These are phyloP conservation scores for Myxozyma neotropica DNA, from an alignment of 805 yeast genomes.

Conservation along the genomic window DNA sequence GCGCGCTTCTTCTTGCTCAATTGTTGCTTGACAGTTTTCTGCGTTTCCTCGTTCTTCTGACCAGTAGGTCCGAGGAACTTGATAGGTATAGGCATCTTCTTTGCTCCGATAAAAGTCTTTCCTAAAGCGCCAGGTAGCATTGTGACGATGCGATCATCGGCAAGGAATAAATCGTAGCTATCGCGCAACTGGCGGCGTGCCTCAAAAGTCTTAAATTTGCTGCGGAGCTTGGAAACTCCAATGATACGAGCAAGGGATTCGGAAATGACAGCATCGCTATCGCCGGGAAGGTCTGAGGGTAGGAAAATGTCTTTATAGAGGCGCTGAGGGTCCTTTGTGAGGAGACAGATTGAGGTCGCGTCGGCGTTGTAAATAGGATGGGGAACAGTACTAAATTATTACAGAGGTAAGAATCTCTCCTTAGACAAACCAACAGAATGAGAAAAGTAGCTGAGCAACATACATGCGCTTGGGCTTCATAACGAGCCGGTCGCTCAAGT, in stretches of 20 bases:
- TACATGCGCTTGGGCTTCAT: conserved; percentile 47
- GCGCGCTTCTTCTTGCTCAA: conserved; percentile 25
- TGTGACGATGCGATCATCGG: conserved; percentile 80
- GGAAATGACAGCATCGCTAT: conserved; percentile 32
- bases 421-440: not conserved
- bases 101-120: conserved; percentile 66
- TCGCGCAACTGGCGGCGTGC: conserved; percentile 73
- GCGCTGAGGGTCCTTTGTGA: conserved; percentile 67
- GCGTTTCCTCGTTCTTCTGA: not conserved
- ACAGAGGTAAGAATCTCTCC: no score
- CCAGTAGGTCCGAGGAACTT: conserved; percentile 44
- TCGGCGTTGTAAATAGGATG: conserved; percentile 53
- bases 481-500: conserved; percentile 57
- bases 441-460: conserved; percentile 17
- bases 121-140: conserved; percentile 84
- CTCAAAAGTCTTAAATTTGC: conserved; percentile 85
- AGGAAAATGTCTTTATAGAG: conserved; percentile 45
- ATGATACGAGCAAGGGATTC: conserved; percentile 53
- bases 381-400: conserved; percentile 41
- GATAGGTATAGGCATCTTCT: conserved; percentile 71
- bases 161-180: conserved; percentile 74
- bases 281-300: conserved; percentile 30
- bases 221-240: conserved; percentile 73
- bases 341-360: conserved; percentile 60
- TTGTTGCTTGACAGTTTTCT: conserved; percentile 13